Conservation (phyloP, 2,329 filamentous ascomycete species). For the Torrubiellomyces zombiae region DNA sequence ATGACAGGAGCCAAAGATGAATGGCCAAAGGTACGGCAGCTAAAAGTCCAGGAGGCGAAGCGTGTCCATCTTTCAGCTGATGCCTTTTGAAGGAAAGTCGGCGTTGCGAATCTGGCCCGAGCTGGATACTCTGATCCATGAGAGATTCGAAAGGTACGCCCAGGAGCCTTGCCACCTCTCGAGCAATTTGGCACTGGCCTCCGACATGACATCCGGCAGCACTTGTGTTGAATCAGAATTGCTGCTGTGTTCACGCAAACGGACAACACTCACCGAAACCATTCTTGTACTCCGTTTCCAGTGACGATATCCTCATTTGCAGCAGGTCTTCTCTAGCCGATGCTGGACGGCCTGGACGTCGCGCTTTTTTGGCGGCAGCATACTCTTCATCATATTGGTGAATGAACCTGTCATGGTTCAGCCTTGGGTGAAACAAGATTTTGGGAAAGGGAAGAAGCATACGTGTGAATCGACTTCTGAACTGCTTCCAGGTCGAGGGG, state of each 20-base stretch:
- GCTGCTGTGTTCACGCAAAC: not conserved
- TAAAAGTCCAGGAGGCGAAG: too few relatives aligned
- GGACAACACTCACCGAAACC: constrained; percentile 52
- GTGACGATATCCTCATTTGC: constrained; percentile 49
- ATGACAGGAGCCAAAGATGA: too few relatives aligned
- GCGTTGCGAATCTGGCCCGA: constrained; percentile 50
- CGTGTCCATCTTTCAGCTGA: constrained; percentile 9
- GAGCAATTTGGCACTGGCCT: constrained; percentile 47
- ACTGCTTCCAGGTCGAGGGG: constrained; percentile 39
- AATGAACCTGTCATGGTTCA: constrained; percentile 32
- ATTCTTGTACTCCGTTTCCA: constrained; percentile 64
- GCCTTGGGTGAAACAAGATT: constrained; percentile 6
- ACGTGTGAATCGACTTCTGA: constrained; percentile 46
- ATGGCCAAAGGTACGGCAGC: too few relatives aligned
- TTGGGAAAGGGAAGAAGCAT: constrained; percentile 10
- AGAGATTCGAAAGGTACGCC: constrained; percentile 59
- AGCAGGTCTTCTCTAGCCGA: constrained; percentile 63
- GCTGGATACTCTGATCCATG: constrained; percentile 58
- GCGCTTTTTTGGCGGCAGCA: constrained; percentile 44
- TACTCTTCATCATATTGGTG: constrained; percentile 58
- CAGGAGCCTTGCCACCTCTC: constrained; percentile 70
- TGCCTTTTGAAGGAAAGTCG: constrained; percentile 52
- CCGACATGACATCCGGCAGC: constrained; percentile 58
- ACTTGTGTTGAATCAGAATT: constrained; percentile 23
- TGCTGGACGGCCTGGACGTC: constrained; percentile 64